Conservation (phyloP, 306 rosid genomes). For the Vicia villosa region DNA sequence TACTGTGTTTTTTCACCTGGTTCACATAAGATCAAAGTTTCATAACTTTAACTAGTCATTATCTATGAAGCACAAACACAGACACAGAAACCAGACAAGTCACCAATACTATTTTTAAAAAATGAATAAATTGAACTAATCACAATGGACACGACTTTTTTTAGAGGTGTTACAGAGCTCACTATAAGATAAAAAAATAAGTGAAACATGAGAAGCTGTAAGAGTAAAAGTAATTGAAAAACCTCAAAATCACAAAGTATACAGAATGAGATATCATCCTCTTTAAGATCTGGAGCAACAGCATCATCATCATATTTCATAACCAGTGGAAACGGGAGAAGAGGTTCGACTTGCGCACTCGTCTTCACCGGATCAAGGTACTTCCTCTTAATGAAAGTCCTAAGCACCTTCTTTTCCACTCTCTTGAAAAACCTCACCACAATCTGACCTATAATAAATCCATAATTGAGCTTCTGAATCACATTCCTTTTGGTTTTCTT, state of each 20-base stretch:
- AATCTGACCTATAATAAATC: conserved; percentile 70
- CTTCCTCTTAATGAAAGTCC: conserved; percentile 75
- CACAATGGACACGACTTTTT: no score
- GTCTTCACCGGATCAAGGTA: conserved; percentile 72
- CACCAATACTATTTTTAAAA: no score
- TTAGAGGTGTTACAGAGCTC: no score
- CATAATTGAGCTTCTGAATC: conserved; percentile 52
- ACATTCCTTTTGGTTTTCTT: conserved; percentile 38
- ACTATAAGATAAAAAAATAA: background rate
- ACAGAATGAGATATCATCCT: conserved; percentile 83
- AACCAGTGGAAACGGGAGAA: conserved; percentile 80
- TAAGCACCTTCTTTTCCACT: conserved; percentile 78
- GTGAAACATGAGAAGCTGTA: background rate
- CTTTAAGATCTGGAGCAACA: conserved; percentile 56
- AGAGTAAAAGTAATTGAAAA: conserved; percentile 11
- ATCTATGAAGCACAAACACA: no score
- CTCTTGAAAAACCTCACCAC: conserved; percentile 71
- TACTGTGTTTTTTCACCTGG: conserved; percentile 82
- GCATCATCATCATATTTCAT: conserved; percentile 88
- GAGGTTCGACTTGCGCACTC: conserved; percentile 61
- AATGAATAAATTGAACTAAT: no score
- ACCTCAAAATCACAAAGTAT: conserved; percentile 83
- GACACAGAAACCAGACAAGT: no score
- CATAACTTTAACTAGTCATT: background rate
- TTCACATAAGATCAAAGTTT: background rate